Evolutionary conservation across 495 filamentous ascomycete species (phyloP).

Genomic region (Tuber brumale): DNA sequence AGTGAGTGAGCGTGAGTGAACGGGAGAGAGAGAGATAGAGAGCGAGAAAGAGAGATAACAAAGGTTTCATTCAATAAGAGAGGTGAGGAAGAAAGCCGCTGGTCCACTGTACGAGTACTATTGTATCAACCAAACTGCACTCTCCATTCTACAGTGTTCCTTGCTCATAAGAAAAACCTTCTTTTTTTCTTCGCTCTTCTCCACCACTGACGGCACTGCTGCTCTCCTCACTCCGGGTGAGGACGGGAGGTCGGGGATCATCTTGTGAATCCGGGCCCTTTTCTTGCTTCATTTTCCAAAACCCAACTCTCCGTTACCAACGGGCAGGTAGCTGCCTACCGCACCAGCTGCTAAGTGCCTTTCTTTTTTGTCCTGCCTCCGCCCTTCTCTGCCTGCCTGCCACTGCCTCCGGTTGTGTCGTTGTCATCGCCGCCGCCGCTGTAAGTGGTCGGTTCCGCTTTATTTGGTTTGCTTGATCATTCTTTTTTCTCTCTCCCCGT

Average conservation of each 20-base stretch:
- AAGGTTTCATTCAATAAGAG: neutral
- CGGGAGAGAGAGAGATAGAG: neutral
- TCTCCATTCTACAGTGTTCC: neutral
- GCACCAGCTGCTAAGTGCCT: neutral
- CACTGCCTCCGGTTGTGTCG: slow-evolving; percentile 11
- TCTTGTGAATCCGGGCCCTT: neutral
- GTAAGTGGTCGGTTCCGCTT: neutral
- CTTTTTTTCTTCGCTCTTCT: neutral
- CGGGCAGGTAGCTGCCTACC: neutral
- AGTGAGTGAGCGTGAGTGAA: neutral
- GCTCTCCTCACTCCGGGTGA: neutral
- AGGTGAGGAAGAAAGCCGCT: neutral
- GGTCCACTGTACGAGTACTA: neutral
- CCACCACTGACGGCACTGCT: neutral
- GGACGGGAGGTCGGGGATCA: neutral
- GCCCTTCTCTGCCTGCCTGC: neutral
- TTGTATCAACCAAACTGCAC: neutral
- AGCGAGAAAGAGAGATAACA: neutral
- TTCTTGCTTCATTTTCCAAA: neutral
- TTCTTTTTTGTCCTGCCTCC: slow-evolving; percentile 4
- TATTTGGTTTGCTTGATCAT: slow-evolving; percentile 13
- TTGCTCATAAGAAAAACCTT: neutral
- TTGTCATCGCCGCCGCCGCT: slow-evolving; percentile 2
- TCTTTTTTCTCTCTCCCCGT: slow-evolving; percentile 15
- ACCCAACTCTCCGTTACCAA: neutral